A percentile compares a stretch with the other conserved stretches of the same genome.
phyloP scores from a whole-genome alignment of 805 yeast genomes.

The Cyberlindnera bimundalis region DNA sequence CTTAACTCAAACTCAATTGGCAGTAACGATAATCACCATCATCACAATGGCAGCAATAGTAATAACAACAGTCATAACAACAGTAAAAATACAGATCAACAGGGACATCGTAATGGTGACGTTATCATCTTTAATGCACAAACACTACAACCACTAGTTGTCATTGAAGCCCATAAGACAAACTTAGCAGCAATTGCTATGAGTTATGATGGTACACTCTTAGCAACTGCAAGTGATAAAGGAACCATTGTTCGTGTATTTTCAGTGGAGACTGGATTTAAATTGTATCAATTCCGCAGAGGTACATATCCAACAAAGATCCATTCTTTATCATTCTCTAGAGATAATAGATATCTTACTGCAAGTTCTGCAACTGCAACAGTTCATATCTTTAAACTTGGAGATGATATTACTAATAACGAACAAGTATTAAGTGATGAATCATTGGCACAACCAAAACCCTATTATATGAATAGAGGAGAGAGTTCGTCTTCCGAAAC shows the following conservation, averaged over 20 bases:
- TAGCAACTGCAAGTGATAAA: constrained; percentile 74
- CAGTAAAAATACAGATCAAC: constrained; percentile 23
- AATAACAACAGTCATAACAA: not conserved
- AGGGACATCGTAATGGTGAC: constrained; percentile 47
- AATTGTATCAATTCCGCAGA: constrained; percentile 67
- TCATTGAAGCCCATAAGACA: constrained; percentile 73
- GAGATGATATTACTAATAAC: constrained; percentile 23
- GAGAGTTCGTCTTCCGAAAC: constrained; percentile 26
- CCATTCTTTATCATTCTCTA: constrained; percentile 70
- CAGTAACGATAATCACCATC: not conserved
- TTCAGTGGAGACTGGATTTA: constrained; percentile 56
- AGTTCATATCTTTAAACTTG: constrained; percentile 83
- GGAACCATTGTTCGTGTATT: constrained; percentile 78
- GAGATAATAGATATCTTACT: constrained; percentile 65
- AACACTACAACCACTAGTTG: constrained; percentile 59
- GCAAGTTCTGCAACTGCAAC: constrained; percentile 90
- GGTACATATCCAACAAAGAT: constrained; percentile 84
- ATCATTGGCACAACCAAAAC: constrained; percentile 10
- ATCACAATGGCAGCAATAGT: not conserved
- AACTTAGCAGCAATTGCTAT: constrained; percentile 60
- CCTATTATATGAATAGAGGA: constrained; percentile 11
- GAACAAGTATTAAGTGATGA: constrained; percentile 14
- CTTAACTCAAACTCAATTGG: constrained; percentile 2
- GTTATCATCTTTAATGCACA: constrained; percentile 64
- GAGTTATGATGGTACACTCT: constrained; percentile 58